Evolutionary conservation across 768 basidiomycete genomes (phyloP).

Genomic region (Neoboletus magnificus): DNA sequence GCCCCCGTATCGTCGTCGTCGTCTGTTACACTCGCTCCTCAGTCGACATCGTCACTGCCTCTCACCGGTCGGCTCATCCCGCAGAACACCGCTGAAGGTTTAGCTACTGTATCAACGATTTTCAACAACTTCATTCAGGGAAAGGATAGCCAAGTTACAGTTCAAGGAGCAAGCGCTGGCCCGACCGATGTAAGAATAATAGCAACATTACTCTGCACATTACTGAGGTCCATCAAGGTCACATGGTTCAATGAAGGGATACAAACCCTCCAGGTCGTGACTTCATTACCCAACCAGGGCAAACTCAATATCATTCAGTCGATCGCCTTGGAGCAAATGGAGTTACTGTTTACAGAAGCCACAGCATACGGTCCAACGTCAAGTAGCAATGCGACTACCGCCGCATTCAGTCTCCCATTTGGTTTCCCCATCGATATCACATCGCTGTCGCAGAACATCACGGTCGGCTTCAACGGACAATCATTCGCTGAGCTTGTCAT

Average conservation of each 20-base stretch:
- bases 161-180: conserved; percentile 58
- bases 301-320: conserved; percentile 60
- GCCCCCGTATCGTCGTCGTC: conserved; percentile 53
- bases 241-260: conserved; percentile 74
- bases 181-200: conserved; percentile 46
- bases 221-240: conserved; percentile 38
- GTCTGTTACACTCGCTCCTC: conserved; percentile 53
- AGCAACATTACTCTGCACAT: not conserved
- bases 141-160: conserved; percentile 53
- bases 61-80: conserved; percentile 64
- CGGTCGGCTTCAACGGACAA: conserved; percentile 47
- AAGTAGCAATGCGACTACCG: conserved; percentile 57
- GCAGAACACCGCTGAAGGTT: conserved; percentile 49
- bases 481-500: conserved; percentile 60
- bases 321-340: conserved; percentile 56
- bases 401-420: conserved; percentile 66
- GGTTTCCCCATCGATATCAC: conserved; percentile 67
- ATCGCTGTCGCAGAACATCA: conserved; percentile 57
- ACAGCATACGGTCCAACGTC: conserved; percentile 57
- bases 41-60: conserved; percentile 47
- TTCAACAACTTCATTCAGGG: conserved; percentile 76
- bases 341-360: conserved; percentile 54
- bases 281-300: conserved; percentile 63
- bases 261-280: conserved; percentile 53
- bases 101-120: conserved; percentile 56